Conservation (phyloP, 208 protist genomes). For the Trichomonas tenax region DNA sequence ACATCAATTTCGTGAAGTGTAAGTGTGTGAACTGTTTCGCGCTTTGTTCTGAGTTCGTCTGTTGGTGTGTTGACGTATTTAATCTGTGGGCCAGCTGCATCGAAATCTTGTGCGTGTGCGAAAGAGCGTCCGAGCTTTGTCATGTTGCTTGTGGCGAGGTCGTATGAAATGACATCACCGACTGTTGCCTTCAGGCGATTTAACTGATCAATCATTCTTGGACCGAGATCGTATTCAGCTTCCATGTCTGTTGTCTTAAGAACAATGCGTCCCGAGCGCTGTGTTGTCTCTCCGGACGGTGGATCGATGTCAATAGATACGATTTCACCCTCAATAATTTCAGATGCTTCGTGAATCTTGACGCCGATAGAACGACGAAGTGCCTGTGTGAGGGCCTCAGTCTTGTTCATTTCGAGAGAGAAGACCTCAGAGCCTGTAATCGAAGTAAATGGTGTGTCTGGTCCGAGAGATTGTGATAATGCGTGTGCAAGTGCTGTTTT, state of each 20-base stretch:
- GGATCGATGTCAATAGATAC: constrained; percentile 93
- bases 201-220: constrained; percentile 98
- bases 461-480: constrained; percentile 68
- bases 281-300: constrained; percentile 57
- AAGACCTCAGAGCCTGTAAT: constrained; percentile 98
- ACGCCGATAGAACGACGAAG: constrained; percentile 94
- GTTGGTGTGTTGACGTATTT: constrained; percentile 33
- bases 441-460: constrained; percentile 94
- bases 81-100: constrained; percentile 48
- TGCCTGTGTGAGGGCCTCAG: constrained; percentile 98
- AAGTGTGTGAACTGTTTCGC: constrained; percentile 97
- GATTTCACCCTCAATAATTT: constrained; percentile 99
- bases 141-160: constrained; percentile 93
- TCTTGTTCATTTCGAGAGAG: constrained; percentile 99
- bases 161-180: constrained; percentile 96
- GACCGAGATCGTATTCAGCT: constrained; percentile 96
- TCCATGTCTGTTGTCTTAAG: constrained; percentile 99
- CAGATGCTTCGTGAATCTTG: constrained; percentile 97
- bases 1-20: constrained; percentile 99
- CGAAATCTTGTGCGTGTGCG: constrained; percentile 79
- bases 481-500: constrained; percentile 98
- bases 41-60: constrained; percentile 91
- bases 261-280: constrained; percentile 77
- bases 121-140: constrained; percentile 92
- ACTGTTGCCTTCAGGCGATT: constrained; percentile 82